Conservation (phyloP, 352 stramenopile genomes). For the Pythium phragmitis region DNA sequence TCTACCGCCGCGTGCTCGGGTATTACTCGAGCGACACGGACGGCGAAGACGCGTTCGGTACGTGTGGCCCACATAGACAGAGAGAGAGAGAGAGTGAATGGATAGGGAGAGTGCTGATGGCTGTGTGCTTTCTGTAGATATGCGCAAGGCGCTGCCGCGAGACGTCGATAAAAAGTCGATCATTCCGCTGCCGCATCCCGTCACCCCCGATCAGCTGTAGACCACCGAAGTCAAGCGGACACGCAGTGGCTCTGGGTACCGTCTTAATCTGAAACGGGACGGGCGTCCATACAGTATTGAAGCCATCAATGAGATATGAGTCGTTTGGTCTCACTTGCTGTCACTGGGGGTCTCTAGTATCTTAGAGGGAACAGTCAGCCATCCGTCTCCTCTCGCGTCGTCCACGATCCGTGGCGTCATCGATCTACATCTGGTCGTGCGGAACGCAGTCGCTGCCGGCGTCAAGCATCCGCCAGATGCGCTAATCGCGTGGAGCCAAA, state of each 20-base stretch:
- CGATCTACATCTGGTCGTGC: not conserved
- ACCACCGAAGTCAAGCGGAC: not conserved
- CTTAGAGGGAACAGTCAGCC: no score
- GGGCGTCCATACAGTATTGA: no score
- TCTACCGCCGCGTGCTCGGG: conserved; percentile 90
- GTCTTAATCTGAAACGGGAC: no score
- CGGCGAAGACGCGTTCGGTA: conserved; percentile 89
- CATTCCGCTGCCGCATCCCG: conserved; percentile 83
- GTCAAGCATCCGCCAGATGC: conserved; percentile 4
- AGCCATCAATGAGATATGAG: no score
- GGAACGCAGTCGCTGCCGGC: not conserved
- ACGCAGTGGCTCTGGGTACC: no score
- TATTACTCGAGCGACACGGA: conserved; percentile 90
- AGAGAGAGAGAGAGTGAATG: not conserved
- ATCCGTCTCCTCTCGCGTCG: no score
- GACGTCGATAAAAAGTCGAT: conserved; percentile 90
- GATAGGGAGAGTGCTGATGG: not conserved
- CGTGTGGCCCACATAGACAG: not conserved
- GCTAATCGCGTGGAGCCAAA: not conserved
- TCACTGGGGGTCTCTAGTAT: no score
- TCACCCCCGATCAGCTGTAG: conserved; percentile 80
- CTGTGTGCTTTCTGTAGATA: conserved; percentile 61
- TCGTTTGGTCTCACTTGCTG: no score
- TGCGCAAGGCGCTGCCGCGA: conserved; percentile 90
- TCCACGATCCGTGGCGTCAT: not conserved